Evolutionary conservation across 2,329 filamentous ascomycete species (phyloP), one percentile per base, ranked within the genome.

Genomic region (Calonectria hawksworthii): DNA sequence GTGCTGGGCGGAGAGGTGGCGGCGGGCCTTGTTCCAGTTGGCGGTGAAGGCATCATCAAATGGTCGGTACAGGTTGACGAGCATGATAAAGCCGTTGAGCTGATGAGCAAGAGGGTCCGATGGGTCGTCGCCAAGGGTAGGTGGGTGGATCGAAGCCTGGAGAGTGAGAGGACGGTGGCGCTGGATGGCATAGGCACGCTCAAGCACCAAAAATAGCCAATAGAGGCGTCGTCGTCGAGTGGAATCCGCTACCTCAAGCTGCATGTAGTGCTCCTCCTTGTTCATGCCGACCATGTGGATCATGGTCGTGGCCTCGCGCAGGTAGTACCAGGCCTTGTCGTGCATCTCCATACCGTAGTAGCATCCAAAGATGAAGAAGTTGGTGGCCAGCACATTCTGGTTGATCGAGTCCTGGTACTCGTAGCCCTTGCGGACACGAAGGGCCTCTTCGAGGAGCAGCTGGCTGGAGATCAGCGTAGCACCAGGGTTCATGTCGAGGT

Each of bases 321-420:
- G 87, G 82, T 95, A 92, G 81, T 93, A 96, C 94, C 94, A 96
- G 1, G 94, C 94, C 83, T 93, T 92, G 76, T 94, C 92, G 82
- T 96, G 93, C 82, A 93, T 88, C 76, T 95, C 93, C 61, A 95
- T 86, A 47, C 92, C 93, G 75, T 94, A 93, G 82, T 93, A 92
- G 73, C 93, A 93, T 47, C 91, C 93, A 79, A 95, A 96, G 32
- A 96, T 83, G 83, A 96, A 96, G 84, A 94, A 95, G 69, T 93
- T 95, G n/a, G 93, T 95, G 73, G 93, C 91, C 16, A 95, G 83
- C 56, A 87, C 90, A 79, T 92, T 91, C 73, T 90, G 83, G 11
- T 87, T 90, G 10, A 92, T 89, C 18, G 85, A 86, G 67, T 91
- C 90, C 38, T 90, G 86, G 76, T 92, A 91, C 74, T 93, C 92